Conservation (phyloP, 257 asterid genomes). For the Misopates orontium region DNA sequence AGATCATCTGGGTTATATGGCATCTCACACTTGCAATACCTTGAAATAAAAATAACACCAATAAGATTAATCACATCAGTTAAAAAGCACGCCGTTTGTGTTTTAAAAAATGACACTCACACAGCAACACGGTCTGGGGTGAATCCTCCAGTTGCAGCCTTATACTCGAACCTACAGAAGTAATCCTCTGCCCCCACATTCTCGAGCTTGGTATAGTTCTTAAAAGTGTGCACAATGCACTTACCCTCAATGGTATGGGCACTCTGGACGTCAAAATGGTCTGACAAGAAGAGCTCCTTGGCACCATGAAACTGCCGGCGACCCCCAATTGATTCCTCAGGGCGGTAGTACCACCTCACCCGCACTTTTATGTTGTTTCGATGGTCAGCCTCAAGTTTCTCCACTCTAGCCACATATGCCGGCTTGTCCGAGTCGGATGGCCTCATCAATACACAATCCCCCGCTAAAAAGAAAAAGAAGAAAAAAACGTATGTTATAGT, state of each 20-base stretch:
- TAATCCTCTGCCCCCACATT: conserved; percentile 85
- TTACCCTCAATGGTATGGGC: conserved; percentile 91
- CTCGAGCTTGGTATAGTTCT: conserved; percentile 80
- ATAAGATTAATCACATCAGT: too few relatives aligned
- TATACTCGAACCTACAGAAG: conserved; percentile 82
- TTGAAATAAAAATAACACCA: conserved; percentile 20
- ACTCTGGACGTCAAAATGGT: conserved; percentile 81
- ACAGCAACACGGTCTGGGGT: conserved; percentile 92
- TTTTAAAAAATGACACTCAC: conserved; percentile 46
- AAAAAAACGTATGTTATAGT: conserved; percentile 21
- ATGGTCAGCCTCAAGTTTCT: conserved; percentile 77
- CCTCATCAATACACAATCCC: conserved; percentile 81
- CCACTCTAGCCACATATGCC: conserved; percentile 83
- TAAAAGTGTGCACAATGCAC: conserved; percentile 77
- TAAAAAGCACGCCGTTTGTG: conserved; percentile 1
- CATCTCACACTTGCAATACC: conserved; percentile 92
- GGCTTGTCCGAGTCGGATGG: conserved; percentile 75
- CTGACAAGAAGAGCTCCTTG: conserved; percentile 84
- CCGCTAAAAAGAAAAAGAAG: conserved; percentile 56
- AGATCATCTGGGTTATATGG: conserved; percentile 89
- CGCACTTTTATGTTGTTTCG: conserved; percentile 69
- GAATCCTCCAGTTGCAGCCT: conserved; percentile 89
- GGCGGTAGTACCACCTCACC: conserved; percentile 82
- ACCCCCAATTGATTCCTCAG: conserved; percentile 85
- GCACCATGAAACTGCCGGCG: conserved; percentile 93